Conservation (phyloP, 2,329 filamentous ascomycete genomes). For the Alternaria sp. region DNA sequence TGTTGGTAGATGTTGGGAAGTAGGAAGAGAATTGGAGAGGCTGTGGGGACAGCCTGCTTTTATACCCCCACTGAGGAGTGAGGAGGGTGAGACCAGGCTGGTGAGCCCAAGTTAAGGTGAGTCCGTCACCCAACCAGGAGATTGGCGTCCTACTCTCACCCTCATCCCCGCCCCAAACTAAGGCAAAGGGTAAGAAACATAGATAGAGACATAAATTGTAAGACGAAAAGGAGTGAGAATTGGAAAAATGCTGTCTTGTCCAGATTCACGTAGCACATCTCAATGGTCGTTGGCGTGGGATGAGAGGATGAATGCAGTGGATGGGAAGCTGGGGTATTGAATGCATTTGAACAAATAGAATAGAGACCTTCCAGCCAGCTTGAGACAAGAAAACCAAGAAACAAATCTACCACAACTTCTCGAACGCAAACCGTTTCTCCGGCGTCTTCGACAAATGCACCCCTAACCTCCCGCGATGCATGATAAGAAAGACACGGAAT, state of each 20-base stretch:
- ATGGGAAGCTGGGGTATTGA: background rate
- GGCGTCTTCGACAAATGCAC: background rate
- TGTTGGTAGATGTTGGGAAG: too few relatives aligned
- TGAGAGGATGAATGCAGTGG: too few relatives aligned
- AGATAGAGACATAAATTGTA: too few relatives aligned
- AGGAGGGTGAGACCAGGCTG: too few relatives aligned
- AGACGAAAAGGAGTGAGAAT: too few relatives aligned
- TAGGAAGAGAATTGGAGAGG: rapidly evolving
- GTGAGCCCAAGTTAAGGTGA: constrained; percentile 21
- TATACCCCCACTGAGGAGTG: background rate
- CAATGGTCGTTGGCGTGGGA: too few relatives aligned
- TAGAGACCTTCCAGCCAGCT: rapidly evolving
- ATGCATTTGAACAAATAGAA: background rate
- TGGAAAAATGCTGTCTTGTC: too few relatives aligned
- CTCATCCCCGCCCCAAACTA: rapidly evolving
- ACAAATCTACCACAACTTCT: background rate
- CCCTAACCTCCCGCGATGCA: background rate
- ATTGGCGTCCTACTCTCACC: too few relatives aligned
- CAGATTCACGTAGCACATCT: too few relatives aligned
- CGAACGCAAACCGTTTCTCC: rapidly evolving
- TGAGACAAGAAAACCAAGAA: background rate
- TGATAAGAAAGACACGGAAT: background rate
- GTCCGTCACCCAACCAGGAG: too few relatives aligned
- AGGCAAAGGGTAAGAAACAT: rapidly evolving
- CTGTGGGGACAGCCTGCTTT: rapidly evolving